phyloP scores from a whole-genome alignment of 2,329 filamentous ascomycete species.

The Diaporthe sp. region DNA sequence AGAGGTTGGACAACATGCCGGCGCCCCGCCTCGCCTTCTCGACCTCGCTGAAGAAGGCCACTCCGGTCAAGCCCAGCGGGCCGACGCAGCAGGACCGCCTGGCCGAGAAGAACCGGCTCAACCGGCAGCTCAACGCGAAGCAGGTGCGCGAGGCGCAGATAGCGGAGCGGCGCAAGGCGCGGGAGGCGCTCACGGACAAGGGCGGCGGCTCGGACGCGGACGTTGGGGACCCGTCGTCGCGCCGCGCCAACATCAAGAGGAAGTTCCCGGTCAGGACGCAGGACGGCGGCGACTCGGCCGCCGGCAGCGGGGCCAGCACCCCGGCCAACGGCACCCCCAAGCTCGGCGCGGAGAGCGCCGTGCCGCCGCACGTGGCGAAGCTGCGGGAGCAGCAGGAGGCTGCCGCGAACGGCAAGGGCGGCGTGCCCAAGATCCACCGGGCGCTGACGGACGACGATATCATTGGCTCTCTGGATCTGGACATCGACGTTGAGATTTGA shows the following conservation, averaged over 20 bases:
- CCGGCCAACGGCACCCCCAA: conserved; percentile 68
- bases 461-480: conserved; percentile 88
- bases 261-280: conserved; percentile 78
- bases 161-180: conserved; percentile 78
- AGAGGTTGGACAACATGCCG: conserved; percentile 73
- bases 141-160: conserved; percentile 92
- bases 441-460: conserved; percentile 92
- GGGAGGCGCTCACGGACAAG: conserved; percentile 69
- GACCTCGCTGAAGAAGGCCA: conserved; percentile 72
- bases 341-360: conserved; percentile 56
- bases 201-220: conserved; percentile 69
- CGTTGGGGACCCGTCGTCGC: conserved; percentile 69
- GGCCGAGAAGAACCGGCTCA: conserved; percentile 85
- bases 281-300: conserved; percentile 59
- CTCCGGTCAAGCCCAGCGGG: conserved; percentile 58
- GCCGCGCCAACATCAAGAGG: conserved; percentile 75
- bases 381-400: conserved; percentile 59
- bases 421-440: conserved; percentile 79
- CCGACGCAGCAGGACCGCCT: conserved; percentile 84
- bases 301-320: conserved; percentile 64
- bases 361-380: conserved; percentile 67
- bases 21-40: conserved; percentile 81
- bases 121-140: conserved; percentile 87
- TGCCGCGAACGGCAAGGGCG: conserved; percentile 67
- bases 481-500: conserved; percentile 87